Conservation (phyloP, 208 protist species). For the Acanthamoeba lenticulata region DNA sequence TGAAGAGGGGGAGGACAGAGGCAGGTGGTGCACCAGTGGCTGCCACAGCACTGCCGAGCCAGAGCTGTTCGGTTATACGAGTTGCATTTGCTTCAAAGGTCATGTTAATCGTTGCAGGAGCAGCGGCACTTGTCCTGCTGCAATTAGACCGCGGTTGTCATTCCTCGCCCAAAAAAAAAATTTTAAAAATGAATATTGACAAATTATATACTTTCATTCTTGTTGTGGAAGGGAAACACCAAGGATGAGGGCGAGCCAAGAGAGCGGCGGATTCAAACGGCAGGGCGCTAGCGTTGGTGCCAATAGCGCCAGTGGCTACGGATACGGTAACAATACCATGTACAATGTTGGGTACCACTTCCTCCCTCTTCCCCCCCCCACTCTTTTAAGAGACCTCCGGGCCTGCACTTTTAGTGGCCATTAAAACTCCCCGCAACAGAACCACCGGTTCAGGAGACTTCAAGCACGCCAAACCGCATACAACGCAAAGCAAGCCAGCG, state of each 20-base stretch:
- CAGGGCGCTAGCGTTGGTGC: constrained; percentile 13
- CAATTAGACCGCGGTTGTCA: too few species aligned
- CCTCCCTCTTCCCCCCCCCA: neutral
- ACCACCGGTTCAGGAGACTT: constrained; percentile 26
- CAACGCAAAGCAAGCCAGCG: neutral
- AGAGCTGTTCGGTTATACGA: neutral
- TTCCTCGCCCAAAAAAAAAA: too few species aligned
- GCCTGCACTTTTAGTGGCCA: too few species aligned
- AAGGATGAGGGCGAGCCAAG: constrained; percentile 17
- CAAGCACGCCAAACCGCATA: neutral
- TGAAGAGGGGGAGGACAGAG: neutral
- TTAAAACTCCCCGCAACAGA: neutral
- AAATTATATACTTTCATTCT: neutral
- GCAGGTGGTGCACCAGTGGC: neutral
- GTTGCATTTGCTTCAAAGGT: neutral
- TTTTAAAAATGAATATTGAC: too few species aligned
- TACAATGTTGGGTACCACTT: constrained; percentile 6
- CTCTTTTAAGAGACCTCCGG: neutral
- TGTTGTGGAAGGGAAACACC: neutral
- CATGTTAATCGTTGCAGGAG: too few species aligned
- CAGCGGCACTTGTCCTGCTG: too few species aligned
- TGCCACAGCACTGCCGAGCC: neutral
- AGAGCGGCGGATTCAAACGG: neutral
- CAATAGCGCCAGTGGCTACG: constrained; percentile 50
- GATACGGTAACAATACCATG: constrained; percentile 31